These are phyloP conservation scores for Lentinula sp. DNA, from an alignment of 768 basidiomycete genomes.

Conservation along the genomic window DNA sequence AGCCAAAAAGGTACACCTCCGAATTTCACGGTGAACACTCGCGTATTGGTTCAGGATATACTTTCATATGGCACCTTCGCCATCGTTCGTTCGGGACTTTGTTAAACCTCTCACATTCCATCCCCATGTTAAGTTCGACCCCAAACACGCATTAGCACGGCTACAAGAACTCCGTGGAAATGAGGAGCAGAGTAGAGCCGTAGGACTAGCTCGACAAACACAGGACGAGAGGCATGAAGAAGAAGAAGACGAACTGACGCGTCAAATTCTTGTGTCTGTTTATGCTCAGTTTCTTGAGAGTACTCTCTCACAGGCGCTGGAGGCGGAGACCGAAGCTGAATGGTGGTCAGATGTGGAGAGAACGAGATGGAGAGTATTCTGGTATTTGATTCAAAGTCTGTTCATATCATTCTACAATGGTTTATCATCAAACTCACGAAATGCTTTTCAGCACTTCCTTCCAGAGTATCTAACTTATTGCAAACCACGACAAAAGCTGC, in stretches of 20 bases:
- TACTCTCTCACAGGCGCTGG: conserved; percentile 59
- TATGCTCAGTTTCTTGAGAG: conserved; percentile 63
- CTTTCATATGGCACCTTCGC: not conserved
- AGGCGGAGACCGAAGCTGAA: conserved; percentile 69
- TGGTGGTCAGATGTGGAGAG: conserved; percentile 80
- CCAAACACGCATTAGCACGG: not conserved
- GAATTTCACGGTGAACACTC: no score
- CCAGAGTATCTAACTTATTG: conserved; percentile 30
- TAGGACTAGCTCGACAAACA: not conserved
- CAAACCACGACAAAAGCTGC: conserved; percentile 35
- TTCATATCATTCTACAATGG: conserved; percentile 6
- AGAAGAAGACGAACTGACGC: not conserved
- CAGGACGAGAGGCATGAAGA: not conserved
- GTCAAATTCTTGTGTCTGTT: conserved; percentile 32
- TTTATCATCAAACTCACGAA: not conserved
- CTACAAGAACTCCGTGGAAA: not conserved
- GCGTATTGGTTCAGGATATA: no score
- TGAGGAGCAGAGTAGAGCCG: not conserved
- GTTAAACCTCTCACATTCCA: not conserved
- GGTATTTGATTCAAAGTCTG: conserved; percentile 79
- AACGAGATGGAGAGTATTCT: conserved; percentile 45
- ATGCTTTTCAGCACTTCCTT: conserved; percentile 37
- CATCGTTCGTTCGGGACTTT: not conserved
- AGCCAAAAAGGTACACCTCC: no score
- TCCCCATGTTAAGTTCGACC: not conserved